phyloP scores from a whole-genome alignment of 495 filamentous ascomycete genomes.

The Friedmanniomyces simplex region DNA sequence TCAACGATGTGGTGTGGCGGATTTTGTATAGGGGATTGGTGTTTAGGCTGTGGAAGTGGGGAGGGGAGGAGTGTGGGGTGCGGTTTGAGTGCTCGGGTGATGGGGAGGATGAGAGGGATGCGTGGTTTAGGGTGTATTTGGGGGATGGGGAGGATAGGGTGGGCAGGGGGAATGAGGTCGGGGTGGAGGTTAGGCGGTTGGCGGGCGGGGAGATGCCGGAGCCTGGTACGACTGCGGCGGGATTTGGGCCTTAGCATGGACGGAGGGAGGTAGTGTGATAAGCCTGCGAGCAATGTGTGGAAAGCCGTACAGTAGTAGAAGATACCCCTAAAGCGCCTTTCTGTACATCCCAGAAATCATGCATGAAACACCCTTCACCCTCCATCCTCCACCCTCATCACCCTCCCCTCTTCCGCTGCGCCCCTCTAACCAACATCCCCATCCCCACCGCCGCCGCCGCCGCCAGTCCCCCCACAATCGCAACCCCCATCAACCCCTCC shows the following conservation, averaged over 20 bases:
- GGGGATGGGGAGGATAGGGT: not conserved
- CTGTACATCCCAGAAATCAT: too few relatives aligned
- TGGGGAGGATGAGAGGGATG: not conserved
- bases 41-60: conserved; percentile 19
- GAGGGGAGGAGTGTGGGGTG: conserved; percentile 14
- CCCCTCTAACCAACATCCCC: conserved; percentile 67
- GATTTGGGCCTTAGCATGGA: not conserved
- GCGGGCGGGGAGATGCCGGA: conserved; percentile 11
- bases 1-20: conserved; percentile 14
- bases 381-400: not conserved
- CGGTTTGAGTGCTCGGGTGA: conserved; percentile 12
- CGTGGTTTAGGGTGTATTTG: conserved; percentile 11
- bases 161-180: conserved; percentile 1
- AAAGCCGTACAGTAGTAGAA: too few relatives aligned
- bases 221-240: not conserved
- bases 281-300: too few relatives aligned
- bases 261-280: not conserved
- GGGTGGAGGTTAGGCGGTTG: conserved; percentile 5
- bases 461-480: conserved; percentile 90
- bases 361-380: not conserved
- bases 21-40: conserved; percentile 18
- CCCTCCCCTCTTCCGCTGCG: conserved; percentile 39
- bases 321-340: too few relatives aligned
- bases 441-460: conserved; percentile 80
- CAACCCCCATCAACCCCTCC: conserved; percentile 88